Evolutionary conservation across 2,329 filamentous ascomycete genomes (phyloP), one percentile per base, ranked within the genome.

Genomic region (Cladosporium sp.): DNA sequence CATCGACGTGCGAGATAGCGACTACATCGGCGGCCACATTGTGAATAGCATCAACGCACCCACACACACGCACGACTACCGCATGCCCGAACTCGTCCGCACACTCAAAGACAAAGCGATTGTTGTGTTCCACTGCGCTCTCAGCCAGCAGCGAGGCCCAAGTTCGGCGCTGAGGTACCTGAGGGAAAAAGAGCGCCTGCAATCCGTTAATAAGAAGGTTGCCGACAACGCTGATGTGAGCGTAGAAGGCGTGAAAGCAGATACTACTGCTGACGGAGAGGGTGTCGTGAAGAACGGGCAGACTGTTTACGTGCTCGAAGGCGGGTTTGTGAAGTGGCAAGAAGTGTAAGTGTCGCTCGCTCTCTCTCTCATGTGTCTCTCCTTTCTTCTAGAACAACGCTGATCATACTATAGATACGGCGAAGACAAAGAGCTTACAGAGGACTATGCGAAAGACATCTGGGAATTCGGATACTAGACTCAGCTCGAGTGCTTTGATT

Each of bases 1-100:
- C 44, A 86, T 98, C 66, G 95, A 98, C 77, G 95, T 98, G 8
- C 88, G 95, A 66, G 95, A 97, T 77, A 88, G 89, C 71, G 94
- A 98, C 79, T 89, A 95, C 79, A 85, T 97, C 58, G 94, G 94
- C 71, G 94, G 94, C 36, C 93, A 97, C 80, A 97, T 98, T 79
- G 84, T 84, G 67, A 87, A 88, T 67, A 91, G 89, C 38, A 87
- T 85, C 61, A 92, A 97, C 83, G 85, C 92, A 14, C 93, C 95
- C 0, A 90, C 87, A 60, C 80, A 80, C 55, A 86, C 87, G 21
- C 86, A 98, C 59, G 92, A 96, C 73, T 86, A 87, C 75, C 87
- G 85, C 71, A 87, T 95, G 78, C 91, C 93, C 0, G 92, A 93
- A 69, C 87, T 99, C n/a, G 84, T 96, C 14, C 88, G 92, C 65